Conservation (phyloP, 805 yeast species). For the Diddensiella transvaalensis region DNA sequence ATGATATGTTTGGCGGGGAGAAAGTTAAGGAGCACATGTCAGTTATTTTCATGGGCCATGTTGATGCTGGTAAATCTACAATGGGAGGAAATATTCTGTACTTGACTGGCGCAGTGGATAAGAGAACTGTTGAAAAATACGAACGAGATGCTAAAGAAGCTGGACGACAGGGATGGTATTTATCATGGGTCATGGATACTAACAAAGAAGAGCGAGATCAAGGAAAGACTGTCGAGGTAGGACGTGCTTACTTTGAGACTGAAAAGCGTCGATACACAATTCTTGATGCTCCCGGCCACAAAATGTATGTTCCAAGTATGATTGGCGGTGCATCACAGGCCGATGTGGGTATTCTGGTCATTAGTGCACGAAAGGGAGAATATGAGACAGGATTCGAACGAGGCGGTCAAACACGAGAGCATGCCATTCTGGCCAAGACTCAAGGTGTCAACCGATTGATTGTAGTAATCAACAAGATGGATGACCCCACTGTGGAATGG, state of each 20-base stretch:
- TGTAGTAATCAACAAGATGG: constrained; percentile 97
- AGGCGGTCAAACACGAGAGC: constrained; percentile 99
- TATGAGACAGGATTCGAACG: constrained; percentile 98
- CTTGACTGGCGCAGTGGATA: constrained; percentile 95
- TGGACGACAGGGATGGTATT: constrained; percentile 99
- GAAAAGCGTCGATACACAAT: constrained; percentile 97
- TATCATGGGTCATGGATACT: constrained; percentile 99
- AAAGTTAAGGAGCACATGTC: constrained; percentile 83
- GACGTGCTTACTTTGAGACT: constrained; percentile 96
- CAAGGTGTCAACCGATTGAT: constrained; percentile 95
- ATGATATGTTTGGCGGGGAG: constrained; percentile 86
- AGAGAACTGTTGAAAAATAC: constrained; percentile 96
- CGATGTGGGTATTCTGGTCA: constrained; percentile 95
- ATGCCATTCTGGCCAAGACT: constrained; percentile 93
- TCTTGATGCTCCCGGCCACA: constrained; percentile 99
- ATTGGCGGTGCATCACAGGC: constrained; percentile 99
- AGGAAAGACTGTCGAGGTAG: constrained; percentile 99
- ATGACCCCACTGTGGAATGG: constrained; percentile 96
- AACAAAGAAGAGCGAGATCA: constrained; percentile 98
- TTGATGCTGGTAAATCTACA: constrained; percentile 98
- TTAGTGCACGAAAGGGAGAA: constrained; percentile 98
- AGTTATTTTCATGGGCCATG: constrained; percentile 98
- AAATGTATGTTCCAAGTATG: constrained; percentile 98
- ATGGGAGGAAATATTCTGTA: constrained; percentile 97
- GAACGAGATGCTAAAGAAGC: constrained; percentile 99